Conservation (phyloP, 345 rosid genomes). For the Barbarea vulgaris region DNA sequence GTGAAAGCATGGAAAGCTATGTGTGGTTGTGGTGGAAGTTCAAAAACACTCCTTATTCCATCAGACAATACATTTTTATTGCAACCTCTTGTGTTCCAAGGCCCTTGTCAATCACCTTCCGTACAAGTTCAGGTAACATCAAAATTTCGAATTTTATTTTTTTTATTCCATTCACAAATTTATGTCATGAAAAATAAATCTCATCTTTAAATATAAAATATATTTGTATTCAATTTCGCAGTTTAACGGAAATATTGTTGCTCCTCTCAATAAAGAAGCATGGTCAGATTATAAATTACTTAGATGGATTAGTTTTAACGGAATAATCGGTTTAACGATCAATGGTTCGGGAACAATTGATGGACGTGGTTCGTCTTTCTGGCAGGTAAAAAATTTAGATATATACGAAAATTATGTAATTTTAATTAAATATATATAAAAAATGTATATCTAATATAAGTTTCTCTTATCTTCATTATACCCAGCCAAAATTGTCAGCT, state of each 20-base stretch:
- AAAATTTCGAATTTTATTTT: neutral
- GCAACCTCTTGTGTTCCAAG: constrained; percentile 46
- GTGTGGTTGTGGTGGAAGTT: constrained; percentile 32
- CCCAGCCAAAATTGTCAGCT: neutral
- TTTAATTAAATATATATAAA: neutral
- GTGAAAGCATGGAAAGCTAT: constrained; percentile 47
- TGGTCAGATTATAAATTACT: neutral
- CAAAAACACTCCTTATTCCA: constrained; percentile 36
- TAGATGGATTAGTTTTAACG: neutral
- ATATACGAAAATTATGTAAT: neutral
- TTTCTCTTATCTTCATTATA: neutral
- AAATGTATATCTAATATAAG: neutral
- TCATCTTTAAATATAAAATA: neutral
- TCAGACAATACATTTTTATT: constrained; percentile 43
- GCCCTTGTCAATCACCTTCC: constrained; percentile 51
- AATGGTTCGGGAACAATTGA: constrained; percentile 24
- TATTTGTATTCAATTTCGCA: neutral
- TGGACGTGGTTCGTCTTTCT: constrained; percentile 37
- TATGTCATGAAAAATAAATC: neutral
- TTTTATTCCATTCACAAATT: neutral
- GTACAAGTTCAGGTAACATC: constrained; percentile 43
- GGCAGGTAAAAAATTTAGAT: constrained; percentile 22
- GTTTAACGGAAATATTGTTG: constrained; percentile 24
- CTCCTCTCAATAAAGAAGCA: constrained; percentile 11
- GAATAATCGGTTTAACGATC: neutral